Base-by-base conservation (phyloP, 352 stramenopile genomes). In the Phytophthora hybrid region DNA sequence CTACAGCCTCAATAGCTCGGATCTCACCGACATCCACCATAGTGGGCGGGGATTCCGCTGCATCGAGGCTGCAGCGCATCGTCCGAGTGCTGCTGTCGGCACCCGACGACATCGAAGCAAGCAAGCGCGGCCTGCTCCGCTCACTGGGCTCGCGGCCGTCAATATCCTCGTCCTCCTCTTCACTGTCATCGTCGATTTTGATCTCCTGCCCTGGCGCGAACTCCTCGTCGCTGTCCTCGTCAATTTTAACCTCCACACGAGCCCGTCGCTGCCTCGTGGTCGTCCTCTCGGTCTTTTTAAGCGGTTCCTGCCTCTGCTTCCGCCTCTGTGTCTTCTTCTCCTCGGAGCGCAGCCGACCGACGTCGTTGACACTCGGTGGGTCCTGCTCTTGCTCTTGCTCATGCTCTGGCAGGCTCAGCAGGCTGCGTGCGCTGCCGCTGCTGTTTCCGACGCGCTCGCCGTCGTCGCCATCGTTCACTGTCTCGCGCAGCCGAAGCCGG, bases 401-500 rank as follows among this genome's bases (percentile, higher is more conserved):
- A 26, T 81, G 51, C 54, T 73, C 77, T 34, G 72, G 66, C 2
- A 79, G 54, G 70, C 67, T 79, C 51, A 59, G 18, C 14, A 77
- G 59, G 44, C 63, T 73, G 34, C 56, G 70, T 21, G 71, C 44
- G 34, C 58, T 46, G 39, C 39, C 39, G 13, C 18, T 73, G 70
- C 49, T 46, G 19, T 46, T 63, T n/a, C 32, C 59, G 21, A 51
- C 64, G 44, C 69, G 70, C 21, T 78, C 71, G 49, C 71, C 65
- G 44, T 85, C 76, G 26, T 79, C 80, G 64, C 83, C 80, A 63
- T 92, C 87, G 66, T 91, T 89, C 52, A 89, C 41, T 11, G 87
- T 92, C 63, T 91, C 83, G 16, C 85, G 87, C 63, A 94, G 74
- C 39, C 82, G 79, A 56, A 94, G 68, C 4, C 84, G 87, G 32